Percentiles rank a stretch among this genome's conserved stretches.
phyloP scores from a whole-genome alignment of 352 stramenopile genomes.

The Globisporangium paddicum region DNA sequence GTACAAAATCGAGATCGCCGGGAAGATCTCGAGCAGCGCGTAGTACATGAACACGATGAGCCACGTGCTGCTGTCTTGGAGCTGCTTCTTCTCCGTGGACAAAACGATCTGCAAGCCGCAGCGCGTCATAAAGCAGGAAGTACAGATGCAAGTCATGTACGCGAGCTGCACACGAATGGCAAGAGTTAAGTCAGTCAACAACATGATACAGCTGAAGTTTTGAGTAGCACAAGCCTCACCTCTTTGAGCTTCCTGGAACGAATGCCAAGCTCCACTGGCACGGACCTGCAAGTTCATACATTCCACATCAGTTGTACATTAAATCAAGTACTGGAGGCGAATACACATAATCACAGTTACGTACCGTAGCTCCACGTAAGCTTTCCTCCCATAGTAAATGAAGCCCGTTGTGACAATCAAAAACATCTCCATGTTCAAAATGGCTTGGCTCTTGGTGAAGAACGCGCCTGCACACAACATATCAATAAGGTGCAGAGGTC shows the following conservation, averaged over 20 bases:
- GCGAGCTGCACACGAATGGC: constrained; percentile 25
- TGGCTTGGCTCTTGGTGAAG: constrained; percentile 71
- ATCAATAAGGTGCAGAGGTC: neutral
- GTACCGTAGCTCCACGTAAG: constrained; percentile 75
- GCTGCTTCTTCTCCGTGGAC: constrained; percentile 62
- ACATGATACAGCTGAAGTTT: neutral
- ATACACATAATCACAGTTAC: neutral
- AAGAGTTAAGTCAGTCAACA: neutral
- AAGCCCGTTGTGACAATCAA: constrained; percentile 69
- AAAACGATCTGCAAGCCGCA: constrained; percentile 68
- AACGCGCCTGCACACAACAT: constrained; percentile 47
- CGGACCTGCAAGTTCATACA: constrained; percentile 29
- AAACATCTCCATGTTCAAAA: constrained; percentile 83
- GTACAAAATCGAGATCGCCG: constrained; percentile 71
- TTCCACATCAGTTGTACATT: neutral
- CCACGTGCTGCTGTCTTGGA: constrained; percentile 75
- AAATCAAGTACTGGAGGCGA: neutral
- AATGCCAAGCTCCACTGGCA: constrained; percentile 79
- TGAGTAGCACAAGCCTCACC: constrained; percentile 13
- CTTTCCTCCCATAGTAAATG: constrained; percentile 73
- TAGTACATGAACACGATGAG: constrained; percentile 82
- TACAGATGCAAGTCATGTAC: constrained; percentile 79
- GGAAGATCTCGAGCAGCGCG: constrained; percentile 72
- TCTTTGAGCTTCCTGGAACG: constrained; percentile 83
- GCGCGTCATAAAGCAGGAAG: constrained; percentile 76